These are phyloP conservation scores for Lipomyces yarrowii DNA, from an alignment of 1,139 yeast species.

Conservation along the genomic window DNA sequence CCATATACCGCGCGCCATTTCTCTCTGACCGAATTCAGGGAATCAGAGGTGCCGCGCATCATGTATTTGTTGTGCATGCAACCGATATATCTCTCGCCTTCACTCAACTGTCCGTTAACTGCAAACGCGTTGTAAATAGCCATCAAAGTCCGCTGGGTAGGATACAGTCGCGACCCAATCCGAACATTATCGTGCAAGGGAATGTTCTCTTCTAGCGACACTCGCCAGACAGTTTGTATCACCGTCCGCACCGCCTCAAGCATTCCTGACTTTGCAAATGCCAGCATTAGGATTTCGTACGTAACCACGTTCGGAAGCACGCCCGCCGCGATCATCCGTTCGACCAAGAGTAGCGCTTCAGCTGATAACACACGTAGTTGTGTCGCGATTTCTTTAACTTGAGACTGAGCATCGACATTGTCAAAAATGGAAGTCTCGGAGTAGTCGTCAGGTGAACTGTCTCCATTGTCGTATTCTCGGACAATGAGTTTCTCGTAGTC, in stretches of 20 bases:
- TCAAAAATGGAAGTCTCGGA: conserved; percentile 15
- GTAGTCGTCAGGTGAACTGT: neutral
- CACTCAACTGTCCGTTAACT: conserved; percentile 5
- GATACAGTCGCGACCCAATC: conserved; percentile 15
- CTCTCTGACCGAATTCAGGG: neutral
- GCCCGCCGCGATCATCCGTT: conserved; percentile 22
- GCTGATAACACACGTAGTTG: conserved; percentile 8
- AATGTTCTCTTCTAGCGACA: neutral
- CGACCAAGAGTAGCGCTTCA: conserved; percentile 16
- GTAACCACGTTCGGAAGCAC: conserved; percentile 20
- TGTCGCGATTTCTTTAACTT: neutral
- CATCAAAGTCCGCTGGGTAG: conserved; percentile 15
- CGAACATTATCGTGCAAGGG: neutral
- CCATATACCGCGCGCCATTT: neutral
- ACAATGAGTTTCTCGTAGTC: neutral
- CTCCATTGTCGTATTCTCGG: neutral
- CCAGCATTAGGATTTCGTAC: conserved; percentile 25
- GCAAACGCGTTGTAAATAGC: conserved; percentile 18
- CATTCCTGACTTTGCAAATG: conserved; percentile 23
- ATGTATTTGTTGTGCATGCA: conserved; percentile 8
- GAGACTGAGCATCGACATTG: conserved; percentile 6
- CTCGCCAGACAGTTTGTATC: conserved; percentile 19
- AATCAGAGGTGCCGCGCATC: neutral
- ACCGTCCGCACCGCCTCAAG: conserved; percentile 13
- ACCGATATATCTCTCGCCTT: conserved; percentile 6